Evolutionary conservation across 73 alveolate species (phyloP), one percentile per base, ranked within the genome.

Genomic region (Strombidium stylifer): DNA sequence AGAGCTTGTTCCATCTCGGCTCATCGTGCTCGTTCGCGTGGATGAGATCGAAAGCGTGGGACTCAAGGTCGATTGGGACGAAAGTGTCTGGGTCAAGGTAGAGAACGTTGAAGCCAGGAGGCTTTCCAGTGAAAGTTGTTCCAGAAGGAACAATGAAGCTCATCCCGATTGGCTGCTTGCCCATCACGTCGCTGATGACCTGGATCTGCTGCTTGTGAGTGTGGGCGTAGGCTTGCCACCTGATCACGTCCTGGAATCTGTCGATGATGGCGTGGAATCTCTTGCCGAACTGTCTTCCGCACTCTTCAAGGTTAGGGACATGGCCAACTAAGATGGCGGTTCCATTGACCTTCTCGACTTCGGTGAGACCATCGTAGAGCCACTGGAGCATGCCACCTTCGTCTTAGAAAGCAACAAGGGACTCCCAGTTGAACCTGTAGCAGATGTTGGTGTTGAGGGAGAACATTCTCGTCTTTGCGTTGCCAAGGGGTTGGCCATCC

Each of bases 381-480:
- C 80, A 65, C 10, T 31, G 58, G 12, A 65, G 54, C 52, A 66
- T 65, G 0, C 48, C 46, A 19, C 50, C 65, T 3, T 82, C 82
- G 28, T 76, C 89, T 19, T 52, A 60, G 14, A 59, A 39, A 19
- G 19, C 41, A n/a, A 39, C 15, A 28, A 60, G 36, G 18, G 41
- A 25, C 24, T 41, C 42, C 75, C 75, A 78, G 57, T 78, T 68
- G 35, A 18, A 16, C 15, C 68, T 26, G 27, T 53, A 34, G 68
- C 90, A 78, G 0, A 74, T 73, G 40, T 66, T 46, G 14, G 90
- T 67, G 48, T 78, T 78, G 12, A 78, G 10, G 7, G 69, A 77
- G 23, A 76, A 65, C 4, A 76, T 54, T 31, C 44, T 60, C 10
- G 75, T 60, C 19, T 60, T 60, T 44, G n/a, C n/a, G 3, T 19